Evolutionary conservation across 164 flowering plant species (phyloP).

Genomic region (Kingdonia uniflora): DNA sequence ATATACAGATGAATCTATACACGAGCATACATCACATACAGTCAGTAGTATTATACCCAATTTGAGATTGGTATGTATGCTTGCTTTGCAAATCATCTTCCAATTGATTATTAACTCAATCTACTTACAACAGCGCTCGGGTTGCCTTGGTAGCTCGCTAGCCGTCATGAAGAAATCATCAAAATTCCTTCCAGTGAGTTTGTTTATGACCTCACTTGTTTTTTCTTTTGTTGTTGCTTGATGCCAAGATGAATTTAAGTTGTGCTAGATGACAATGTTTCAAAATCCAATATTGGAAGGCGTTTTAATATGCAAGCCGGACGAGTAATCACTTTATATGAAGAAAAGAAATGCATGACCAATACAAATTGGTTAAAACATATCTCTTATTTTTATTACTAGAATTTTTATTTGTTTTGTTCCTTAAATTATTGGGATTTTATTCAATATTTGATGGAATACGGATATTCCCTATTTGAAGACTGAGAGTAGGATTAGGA

Average conservation of each 20-base stretch:
- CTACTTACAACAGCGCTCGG: slow-evolving; percentile 52
- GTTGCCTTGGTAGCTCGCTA: slow-evolving; percentile 83
- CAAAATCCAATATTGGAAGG: too few species aligned
- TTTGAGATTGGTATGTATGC: background rate
- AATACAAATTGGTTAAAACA: too few species aligned
- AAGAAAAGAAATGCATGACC: too few species aligned
- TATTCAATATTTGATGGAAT: too few species aligned
- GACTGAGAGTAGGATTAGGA: too few species aligned
- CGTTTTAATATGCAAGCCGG: background rate
- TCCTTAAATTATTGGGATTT: too few species aligned
- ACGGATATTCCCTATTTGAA: too few species aligned
- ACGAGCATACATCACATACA: background rate
- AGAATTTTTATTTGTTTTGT: too few species aligned
- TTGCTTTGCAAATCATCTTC: background rate
- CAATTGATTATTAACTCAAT: background rate
- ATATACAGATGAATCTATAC: background rate
- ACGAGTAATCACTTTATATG: too few species aligned
- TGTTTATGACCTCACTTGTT: background rate
- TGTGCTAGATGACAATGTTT: too few species aligned
- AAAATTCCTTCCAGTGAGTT: slow-evolving; percentile 79
- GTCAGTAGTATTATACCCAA: background rate
- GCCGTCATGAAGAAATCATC: slow-evolving; percentile 96
- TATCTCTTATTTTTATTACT: too few species aligned
- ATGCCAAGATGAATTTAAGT: background rate
- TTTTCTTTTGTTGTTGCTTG: background rate